These are phyloP conservation scores for Cantharellus cinnabarinus DNA, from an alignment of 768 basidiomycete genomes.

Conservation along the genomic window DNA sequence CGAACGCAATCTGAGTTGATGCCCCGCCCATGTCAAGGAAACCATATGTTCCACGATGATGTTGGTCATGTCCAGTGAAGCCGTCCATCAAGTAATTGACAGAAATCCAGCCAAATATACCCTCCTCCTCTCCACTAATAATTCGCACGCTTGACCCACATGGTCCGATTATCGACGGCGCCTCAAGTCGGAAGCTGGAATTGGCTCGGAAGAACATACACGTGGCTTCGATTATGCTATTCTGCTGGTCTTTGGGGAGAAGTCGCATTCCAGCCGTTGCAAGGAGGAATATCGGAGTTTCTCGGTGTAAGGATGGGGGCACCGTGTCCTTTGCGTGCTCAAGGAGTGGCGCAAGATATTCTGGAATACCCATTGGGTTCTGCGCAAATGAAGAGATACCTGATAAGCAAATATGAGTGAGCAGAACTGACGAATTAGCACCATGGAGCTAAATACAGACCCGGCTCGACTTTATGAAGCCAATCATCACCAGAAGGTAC, in stretches of 20 bases:
- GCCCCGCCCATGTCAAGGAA: conserved; percentile 99
- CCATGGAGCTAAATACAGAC: conserved; percentile 26
- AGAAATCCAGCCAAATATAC: conserved; percentile 95
- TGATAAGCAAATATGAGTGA: conserved; percentile 15
- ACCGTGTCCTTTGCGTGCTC: conserved; percentile 63
- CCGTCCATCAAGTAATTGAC: conserved; percentile 99
- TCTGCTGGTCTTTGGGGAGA: conserved; percentile 45
- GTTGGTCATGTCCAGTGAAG: conserved; percentile 28
- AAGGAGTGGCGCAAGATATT: conserved; percentile 66
- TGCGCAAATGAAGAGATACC: conserved; percentile 72
- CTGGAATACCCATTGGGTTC: conserved; percentile 44
- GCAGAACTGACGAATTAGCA: not conserved
- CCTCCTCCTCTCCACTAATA: conserved; percentile 96
- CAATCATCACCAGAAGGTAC: conserved; percentile 61
- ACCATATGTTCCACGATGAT: conserved; percentile 71
- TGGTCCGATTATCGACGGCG: conserved; percentile 43
- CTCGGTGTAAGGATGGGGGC: conserved; percentile 63
- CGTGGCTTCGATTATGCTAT: conserved; percentile 48
- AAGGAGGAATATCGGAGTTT: conserved; percentile 82
- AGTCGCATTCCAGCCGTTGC: conserved; percentile 98
- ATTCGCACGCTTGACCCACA: conserved; percentile 88
- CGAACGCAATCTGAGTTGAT: conserved; percentile 96
- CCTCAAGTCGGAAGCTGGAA: conserved; percentile 61
- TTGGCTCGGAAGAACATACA: conserved; percentile 57
- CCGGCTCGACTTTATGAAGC: conserved; percentile 85